Evolutionary conservation across 257 asterid genomes (phyloP), one percentile per base, ranked within the genome.

Genomic region (Gentiana dahurica): DNA sequence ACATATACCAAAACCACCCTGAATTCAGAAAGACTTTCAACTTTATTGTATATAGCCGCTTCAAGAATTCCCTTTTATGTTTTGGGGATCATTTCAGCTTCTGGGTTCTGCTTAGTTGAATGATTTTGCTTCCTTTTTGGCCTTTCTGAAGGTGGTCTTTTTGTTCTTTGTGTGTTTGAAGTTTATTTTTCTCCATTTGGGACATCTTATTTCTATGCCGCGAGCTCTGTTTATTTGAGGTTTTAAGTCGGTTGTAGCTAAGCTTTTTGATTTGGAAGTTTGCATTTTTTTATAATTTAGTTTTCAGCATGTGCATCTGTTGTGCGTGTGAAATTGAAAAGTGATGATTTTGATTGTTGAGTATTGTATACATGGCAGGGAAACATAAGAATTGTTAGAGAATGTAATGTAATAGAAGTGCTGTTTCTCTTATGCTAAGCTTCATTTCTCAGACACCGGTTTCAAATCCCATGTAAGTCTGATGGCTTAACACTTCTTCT

Each of bases 401-500:
- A 24, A 24, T 24, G 24, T 24, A 78, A 64, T 78, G 59, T 54
- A 70, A 74, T 57, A 69, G 55, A 58, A 71, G 73, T 65, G 69
- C 50, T 55, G 33, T 63, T 72, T 59, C 79, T 75, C 86, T 68
- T 81, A 87, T 82, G 89, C 95, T 95, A 66, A 86, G 95, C 81
- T 86, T 86, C 75, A 65, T 74, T 72, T 74, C 93, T 67, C 92
- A 79, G 68, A 51, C 79, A 36, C 77, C 83, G 51, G 63, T 60
- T 73, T 67, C 86, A 46, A 80, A 72, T 75, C 73, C 76, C 69
- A 86, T 80, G 97, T 84, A 82, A 71, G n/a, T 60, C 49, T 64
- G 68, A 60, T 5, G 6, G 55, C 55, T 51, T 51, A 39, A 8
- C 52, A 24, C 53, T 65, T 7, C 33, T 5, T 24, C 33, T 44